These are phyloP conservation scores for Penicillium digitatum DNA, from an alignment of 2,329 filamentous ascomycete species.

Conservation along the genomic window DNA sequence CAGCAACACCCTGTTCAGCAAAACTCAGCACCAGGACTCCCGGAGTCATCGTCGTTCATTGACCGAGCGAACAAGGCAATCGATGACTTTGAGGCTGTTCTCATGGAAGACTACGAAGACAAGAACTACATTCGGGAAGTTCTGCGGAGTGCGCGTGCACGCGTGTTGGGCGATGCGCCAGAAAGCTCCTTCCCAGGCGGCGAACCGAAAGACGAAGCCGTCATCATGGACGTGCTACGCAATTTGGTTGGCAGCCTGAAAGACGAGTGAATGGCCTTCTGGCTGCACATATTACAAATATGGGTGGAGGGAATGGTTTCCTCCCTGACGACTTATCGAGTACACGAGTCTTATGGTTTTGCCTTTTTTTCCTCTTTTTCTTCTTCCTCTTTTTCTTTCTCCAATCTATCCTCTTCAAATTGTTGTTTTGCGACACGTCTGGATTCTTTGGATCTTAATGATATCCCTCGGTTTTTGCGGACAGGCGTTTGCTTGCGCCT, in stretches of 20 bases:
- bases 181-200: slow-evolving; percentile 44
- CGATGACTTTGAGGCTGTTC: slow-evolving; percentile 44
- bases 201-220: slow-evolving; percentile 44
- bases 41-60: slow-evolving; percentile 37
- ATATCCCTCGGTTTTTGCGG: slow-evolving; percentile 28
- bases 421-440: slow-evolving; percentile 16
- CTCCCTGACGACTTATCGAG: slow-evolving; percentile 26
- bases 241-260: slow-evolving; percentile 41
- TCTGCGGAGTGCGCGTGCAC: slow-evolving; percentile 42
- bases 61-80: slow-evolving; percentile 44
- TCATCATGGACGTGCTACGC: slow-evolving; percentile 40
- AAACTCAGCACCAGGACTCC: slow-evolving; percentile 22
- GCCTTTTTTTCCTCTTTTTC: slow-evolving; percentile 2
- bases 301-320: slow-evolving; percentile 11
- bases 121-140: slow-evolving; percentile 46
- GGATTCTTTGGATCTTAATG: slow-evolving; percentile 28
- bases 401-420: slow-evolving; percentile 5
- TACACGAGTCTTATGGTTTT: slow-evolving; percentile 26
- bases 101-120: slow-evolving; percentile 46
- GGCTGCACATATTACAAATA: neutral
- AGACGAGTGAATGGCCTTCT: slow-evolving; percentile 26
- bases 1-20: slow-evolving; percentile 21
- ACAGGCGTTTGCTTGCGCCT: slow-evolving; percentile 12
- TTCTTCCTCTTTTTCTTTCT: neutral
- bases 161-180: slow-evolving; percentile 38